Evolutionary conservation across 2,329 filamentous ascomycete genomes (phyloP), one percentile per base, ranked within the genome.

Genomic region (Aspergillus caelatus): DNA sequence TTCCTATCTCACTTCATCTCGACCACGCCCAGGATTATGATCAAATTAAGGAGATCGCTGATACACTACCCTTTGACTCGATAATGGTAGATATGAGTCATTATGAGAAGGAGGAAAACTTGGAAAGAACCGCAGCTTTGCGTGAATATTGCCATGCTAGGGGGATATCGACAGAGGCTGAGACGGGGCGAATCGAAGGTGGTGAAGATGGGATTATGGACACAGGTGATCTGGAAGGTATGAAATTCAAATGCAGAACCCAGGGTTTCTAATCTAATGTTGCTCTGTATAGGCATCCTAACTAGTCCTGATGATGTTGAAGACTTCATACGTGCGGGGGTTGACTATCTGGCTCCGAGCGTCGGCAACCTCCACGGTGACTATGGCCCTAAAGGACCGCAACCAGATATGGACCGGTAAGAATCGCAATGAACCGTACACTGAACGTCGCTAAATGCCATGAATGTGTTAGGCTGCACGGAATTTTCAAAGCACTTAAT

Each of bases 71-170:
- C 12, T 90, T 91, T 66, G 89, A 91, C 75, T 85, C 82, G 65
- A 90, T 91, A 70, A 91, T 91, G 88, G 85, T 91, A 0, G 89
- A 91, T 74, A 91, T 91, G 88, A 86, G 82, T 61, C 89, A 91
- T 71, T 86, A 89, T 70, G 87, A 89, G 65, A 86, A 86, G 68
- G 87, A 85, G 59, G 88, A 91, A 75, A 91, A 91, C 74, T 77
- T 91, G 50, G 78, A 80, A 19, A 83, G 84, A 73, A 91, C 88
- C 23, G 80, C 79, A 52, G 85, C 88, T 66, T 77, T 91, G 60
- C 86, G 86, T 9, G 77, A 78, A 50, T 86, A 87, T 73, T 89
- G 88, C 72, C 85, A 89, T 71, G 85, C 79, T 62, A 80, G 84
- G 52, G 85, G 86, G 1, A 90, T 91, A 63, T 83, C 86, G 1